phyloP scores from a whole-genome alignment of 257 asterid species.

The Solanum ossicruentum region DNA sequence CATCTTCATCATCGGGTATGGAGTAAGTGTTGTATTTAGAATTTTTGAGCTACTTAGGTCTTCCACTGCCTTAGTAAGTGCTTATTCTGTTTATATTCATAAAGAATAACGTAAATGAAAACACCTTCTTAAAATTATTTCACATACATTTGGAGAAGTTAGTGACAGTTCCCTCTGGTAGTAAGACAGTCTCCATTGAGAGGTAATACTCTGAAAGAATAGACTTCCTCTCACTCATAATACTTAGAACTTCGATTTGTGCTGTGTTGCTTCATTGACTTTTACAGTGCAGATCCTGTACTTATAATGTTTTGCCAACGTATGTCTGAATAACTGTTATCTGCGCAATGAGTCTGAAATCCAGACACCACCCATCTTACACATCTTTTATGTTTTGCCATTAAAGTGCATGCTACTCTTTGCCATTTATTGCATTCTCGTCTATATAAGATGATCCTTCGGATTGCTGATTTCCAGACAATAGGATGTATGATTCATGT shows the following conservation, averaged over 20 bases:
- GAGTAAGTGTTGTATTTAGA: constrained; percentile 44
- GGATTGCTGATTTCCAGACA: background rate
- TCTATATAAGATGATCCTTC: background rate
- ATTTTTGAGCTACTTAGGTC: background rate
- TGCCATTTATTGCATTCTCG: background rate
- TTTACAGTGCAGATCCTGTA: background rate
- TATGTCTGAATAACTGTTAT: background rate
- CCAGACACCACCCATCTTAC: background rate
- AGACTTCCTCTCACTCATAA: background rate
- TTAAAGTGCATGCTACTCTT: background rate
- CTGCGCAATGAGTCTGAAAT: background rate
- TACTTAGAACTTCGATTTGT: background rate
- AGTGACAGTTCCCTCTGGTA: background rate
- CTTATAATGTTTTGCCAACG: background rate
- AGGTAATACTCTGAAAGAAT: background rate
- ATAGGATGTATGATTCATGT: background rate
- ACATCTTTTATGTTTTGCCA: background rate
- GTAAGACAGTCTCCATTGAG: background rate
- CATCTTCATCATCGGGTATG: constrained; percentile 88
- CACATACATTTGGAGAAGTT: background rate
- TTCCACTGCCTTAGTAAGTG: background rate
- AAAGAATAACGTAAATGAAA: background rate
- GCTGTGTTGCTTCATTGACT: background rate
- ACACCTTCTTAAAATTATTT: background rate
- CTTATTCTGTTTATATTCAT: background rate